A percentile compares a stretch with the other conserved stretches of the same genome.
phyloP scores from a whole-genome alignment of 495 filamentous ascomycete species.

The Daldinia concentrica region DNA sequence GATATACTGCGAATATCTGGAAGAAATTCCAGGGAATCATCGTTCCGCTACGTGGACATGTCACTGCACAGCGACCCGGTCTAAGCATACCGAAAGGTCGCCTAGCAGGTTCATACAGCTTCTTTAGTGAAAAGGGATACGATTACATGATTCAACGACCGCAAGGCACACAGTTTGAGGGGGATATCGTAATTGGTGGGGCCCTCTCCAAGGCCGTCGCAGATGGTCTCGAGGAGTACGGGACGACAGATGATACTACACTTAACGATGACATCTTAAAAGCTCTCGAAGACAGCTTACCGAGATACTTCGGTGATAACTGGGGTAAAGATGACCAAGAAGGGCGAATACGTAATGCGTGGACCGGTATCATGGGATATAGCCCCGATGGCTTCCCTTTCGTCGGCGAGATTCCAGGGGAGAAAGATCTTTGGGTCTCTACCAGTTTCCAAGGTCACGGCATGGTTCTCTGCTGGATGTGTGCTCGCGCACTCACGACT shows the following conservation, averaged over 20 bases:
- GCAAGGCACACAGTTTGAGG: constrained; percentile 51
- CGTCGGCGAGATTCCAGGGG: constrained; percentile 58
- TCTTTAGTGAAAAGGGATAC: constrained; percentile 67
- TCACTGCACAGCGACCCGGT: constrained; percentile 69
- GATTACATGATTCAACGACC: constrained; percentile 75
- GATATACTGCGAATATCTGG: constrained; percentile 69
- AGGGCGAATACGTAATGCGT: constrained; percentile 66
- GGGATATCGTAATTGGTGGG: constrained; percentile 77
- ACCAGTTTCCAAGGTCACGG: constrained; percentile 68
- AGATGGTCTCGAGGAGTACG: constrained; percentile 61
- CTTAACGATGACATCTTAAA: constrained; percentile 63
- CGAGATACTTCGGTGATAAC: constrained; percentile 62
- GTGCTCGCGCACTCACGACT: constrained; percentile 60
- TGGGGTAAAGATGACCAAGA: constrained; percentile 68
- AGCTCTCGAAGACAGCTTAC: constrained; percentile 58
- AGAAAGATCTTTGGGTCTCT: constrained; percentile 59
- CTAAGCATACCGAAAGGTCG: constrained; percentile 52
- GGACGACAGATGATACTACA: constrained; percentile 66
- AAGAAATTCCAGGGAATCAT: constrained; percentile 67
- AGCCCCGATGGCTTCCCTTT: constrained; percentile 65
- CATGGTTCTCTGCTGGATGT: constrained; percentile 67
- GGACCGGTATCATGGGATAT: constrained; percentile 72
- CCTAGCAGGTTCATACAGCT: constrained; percentile 66
- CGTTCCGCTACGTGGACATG: constrained; percentile 73
- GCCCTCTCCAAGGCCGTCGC: constrained; percentile 61